Evolutionary conservation across 805 yeast genomes (phyloP).

Genomic region (Candida sakaeoensis): DNA sequence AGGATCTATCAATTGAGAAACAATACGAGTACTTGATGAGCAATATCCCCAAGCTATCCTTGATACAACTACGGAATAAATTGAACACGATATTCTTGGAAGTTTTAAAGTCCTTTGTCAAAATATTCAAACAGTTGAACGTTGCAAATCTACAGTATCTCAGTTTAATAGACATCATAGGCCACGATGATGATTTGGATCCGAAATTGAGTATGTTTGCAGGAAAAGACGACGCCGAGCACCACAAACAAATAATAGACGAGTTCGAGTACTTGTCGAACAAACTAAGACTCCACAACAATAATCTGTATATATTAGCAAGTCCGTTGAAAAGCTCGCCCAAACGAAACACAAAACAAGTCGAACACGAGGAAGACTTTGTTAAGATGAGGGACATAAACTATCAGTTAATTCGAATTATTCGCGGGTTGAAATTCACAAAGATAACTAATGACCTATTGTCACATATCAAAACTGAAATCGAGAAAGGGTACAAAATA

Average conservation of each 20-base stretch:
- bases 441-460: conserved; percentile 32
- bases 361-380: conserved; percentile 17
- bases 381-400: conserved; percentile 31
- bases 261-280: conserved; percentile 27
- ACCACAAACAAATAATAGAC: conserved; percentile 25
- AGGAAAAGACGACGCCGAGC: conserved; percentile 25
- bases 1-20: conserved; percentile 16
- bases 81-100: conserved; percentile 35
- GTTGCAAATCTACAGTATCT: conserved; percentile 21
- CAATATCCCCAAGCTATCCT: conserved; percentile 25
- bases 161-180: conserved; percentile 28
- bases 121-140: conserved; percentile 28
- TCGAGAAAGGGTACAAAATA: conserved; percentile 25
- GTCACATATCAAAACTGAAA: conserved; percentile 19
- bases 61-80: conserved; percentile 27
- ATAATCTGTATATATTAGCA: conserved; percentile 22
- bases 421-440: conserved; percentile 32
- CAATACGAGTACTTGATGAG: conserved; percentile 23
- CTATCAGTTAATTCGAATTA: conserved; percentile 32
- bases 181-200: conserved; percentile 16
- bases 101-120: conserved; percentile 29
- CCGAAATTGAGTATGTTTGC: conserved; percentile 24
- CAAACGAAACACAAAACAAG: conserved; percentile 9
- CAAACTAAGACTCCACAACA: conserved; percentile 16
- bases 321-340: conserved; percentile 22